Base-by-base conservation (phyloP, 768 basidiomycete genomes). In the Mycena olivaceomarginata region DNA sequence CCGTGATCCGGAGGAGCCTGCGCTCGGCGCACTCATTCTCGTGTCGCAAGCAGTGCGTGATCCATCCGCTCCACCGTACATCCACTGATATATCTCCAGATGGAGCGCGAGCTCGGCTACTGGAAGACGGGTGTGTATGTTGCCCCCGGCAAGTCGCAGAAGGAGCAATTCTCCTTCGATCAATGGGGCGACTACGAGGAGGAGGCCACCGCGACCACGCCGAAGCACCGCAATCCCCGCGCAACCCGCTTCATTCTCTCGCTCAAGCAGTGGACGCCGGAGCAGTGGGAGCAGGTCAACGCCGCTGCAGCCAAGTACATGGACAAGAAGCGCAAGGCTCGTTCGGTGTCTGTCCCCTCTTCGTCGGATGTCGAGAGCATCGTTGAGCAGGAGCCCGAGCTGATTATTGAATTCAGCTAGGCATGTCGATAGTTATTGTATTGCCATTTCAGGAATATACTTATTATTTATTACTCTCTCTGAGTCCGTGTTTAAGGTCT, bases 121-220 rank as follows among this genome's bases (percentile, higher is more conserved):
- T 53, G 53, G 53, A 53, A 53, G 53, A 53, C 53, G n/a, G 53
- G 53, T 22, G n/a, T 53, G 53, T 53, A 53, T n/a, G 53, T 53
- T n/a, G 53, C 53, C 53, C 53, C 53, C n/a, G 53, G 53, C 5
- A 53, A 53, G n/a, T 53, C 53, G 22, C 53, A 53, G 53, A 53
- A 53, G n/a, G 53, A 53, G n/a, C 53, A 53, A n/a, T 53, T 53
- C 53, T 53, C 53, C 53, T 53, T 53, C 53, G 53, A 53, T 13
- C 53, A 53, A n/a, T 53, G 53, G 53, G 53, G 53, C n/a, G 53
- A 53, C 53, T 53, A 13, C n/a, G 53, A 53, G 20, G 53, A 53
- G n/a, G n/a, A 53, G 53, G 53, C 53, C n/a, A 53, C 53, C 53
- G 53, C 53, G n/a, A 53, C 53, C 53, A 53, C 53, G 11, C 53